phyloP scores from a whole-genome alignment of 139 green algal genomes.

The Asterochloris erici region DNA sequence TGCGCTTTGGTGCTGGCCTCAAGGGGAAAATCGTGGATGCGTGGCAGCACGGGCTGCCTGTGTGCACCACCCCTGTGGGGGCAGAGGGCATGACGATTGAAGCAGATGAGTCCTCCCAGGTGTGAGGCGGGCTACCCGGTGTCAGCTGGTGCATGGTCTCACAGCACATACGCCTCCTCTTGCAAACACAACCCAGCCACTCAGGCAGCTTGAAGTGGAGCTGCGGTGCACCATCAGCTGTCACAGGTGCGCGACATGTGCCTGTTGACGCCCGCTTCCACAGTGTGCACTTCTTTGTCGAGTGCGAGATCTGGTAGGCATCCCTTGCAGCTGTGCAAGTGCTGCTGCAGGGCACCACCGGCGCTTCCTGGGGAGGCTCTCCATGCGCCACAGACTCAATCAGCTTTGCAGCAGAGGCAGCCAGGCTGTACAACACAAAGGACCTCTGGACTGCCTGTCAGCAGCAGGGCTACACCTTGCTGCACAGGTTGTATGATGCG shows the following conservation, averaged over 20 bases:
- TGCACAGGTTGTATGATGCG: constrained; percentile 38
- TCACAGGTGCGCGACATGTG: background rate
- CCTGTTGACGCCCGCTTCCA: background rate
- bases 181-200: background rate
- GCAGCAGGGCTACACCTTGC: constrained; percentile 22
- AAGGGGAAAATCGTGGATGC: constrained; percentile 70
- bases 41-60: constrained; percentile 55
- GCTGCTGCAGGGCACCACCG: background rate
- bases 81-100: constrained; percentile 36
- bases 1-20: constrained; percentile 61
- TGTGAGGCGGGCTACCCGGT: background rate
- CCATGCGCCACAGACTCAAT: background rate
- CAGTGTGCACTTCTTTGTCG: background rate
- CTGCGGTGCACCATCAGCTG: background rate
- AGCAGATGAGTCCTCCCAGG: background rate
- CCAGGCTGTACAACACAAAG: constrained; percentile 35
- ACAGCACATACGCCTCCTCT: background rate
- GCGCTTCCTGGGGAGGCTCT: constrained; percentile 31
- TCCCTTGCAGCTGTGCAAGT: background rate
- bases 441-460: constrained; percentile 30
- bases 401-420: constrained; percentile 25
- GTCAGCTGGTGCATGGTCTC: background rate
- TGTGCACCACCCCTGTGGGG: constrained; percentile 52
- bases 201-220: background rate
- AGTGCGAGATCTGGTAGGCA: too few species aligned